Evolutionary conservation across 306 rosid genomes (phyloP).

Genomic region (Pachyrhizus erosus): DNA sequence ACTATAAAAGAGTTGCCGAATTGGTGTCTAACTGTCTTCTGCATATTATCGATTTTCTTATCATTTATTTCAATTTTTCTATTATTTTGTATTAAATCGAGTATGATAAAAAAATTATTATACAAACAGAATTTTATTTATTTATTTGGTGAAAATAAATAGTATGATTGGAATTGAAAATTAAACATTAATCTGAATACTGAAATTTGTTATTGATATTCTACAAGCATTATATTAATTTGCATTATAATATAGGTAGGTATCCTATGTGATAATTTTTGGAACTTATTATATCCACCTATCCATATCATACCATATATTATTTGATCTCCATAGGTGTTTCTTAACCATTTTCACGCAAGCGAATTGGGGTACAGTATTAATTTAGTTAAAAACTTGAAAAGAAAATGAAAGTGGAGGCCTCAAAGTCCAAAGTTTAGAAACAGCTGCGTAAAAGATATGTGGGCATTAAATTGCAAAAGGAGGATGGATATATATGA

Average conservation of each 20-base stretch:
- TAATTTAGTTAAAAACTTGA: background rate
- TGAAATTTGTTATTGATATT: no score
- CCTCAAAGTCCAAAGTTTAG: background rate
- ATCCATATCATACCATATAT: background rate
- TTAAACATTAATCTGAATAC: background rate
- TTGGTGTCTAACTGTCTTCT: no score
- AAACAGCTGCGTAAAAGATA: background rate
- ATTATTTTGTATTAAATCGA: no score
- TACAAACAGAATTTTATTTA: no score
- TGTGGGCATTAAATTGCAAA: conserved; percentile 8
- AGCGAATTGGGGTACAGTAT: background rate
- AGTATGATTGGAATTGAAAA: no score
- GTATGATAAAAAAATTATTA: no score
- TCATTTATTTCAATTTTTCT: no score
- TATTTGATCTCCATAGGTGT: background rate
- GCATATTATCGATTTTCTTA: no score
- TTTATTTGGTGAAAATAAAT: no score
- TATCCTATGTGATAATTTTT: background rate
- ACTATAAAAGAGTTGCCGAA: no score
- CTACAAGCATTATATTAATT: background rate
- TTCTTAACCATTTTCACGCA: background rate
- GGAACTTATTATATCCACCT: background rate
- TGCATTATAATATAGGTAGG: no score
- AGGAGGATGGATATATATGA: background rate
- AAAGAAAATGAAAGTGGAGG: background rate